A percentile compares a stretch with the other conserved stretches of the same genome.
Conservation (phyloP, 306 rosid species). For the Amphicarpaea edgeworthii region DNA sequence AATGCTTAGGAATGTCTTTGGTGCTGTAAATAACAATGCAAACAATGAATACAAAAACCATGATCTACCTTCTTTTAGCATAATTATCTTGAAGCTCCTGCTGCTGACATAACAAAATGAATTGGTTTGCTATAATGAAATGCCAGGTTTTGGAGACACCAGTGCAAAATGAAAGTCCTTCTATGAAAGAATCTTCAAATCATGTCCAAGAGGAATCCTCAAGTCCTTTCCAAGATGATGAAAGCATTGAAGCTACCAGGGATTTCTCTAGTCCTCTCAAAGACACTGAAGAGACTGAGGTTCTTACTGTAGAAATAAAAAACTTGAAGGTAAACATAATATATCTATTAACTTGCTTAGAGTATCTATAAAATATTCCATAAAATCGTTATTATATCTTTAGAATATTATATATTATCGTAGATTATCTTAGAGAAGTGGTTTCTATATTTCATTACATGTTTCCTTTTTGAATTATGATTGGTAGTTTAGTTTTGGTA, state of each 20-base stretch:
- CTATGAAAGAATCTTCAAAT: slow-evolving; percentile 42
- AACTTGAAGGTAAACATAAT: slow-evolving; percentile 67
- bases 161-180: slow-evolving; percentile 54
- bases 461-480: slow-evolving; percentile 7
- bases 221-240: slow-evolving; percentile 48
- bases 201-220: slow-evolving; percentile 50
- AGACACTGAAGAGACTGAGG: slow-evolving; percentile 56
- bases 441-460: slow-evolving; percentile 13
- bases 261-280: slow-evolving; percentile 54
- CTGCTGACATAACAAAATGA: slow-evolving; percentile 49
- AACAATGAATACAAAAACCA: slow-evolving; percentile 28
- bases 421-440: slow-evolving; percentile 23
- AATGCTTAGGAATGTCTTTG: slow-evolving; percentile 34
- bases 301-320: slow-evolving; percentile 60
- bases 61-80: slow-evolving; percentile 21
- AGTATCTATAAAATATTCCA: neutral
- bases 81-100: slow-evolving; percentile 33
- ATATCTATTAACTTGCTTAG: neutral
- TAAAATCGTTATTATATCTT: slow-evolving; percentile 1
- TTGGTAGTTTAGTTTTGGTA: slow-evolving; percentile 1
- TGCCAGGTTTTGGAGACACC: slow-evolving; percentile 54
- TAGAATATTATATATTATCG: neutral
- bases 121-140: slow-evolving; percentile 53
- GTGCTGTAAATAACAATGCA: slow-evolving; percentile 22
- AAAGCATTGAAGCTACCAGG: slow-evolving; percentile 49